Percentiles rank a stretch among this genome's conserved stretches.
These are phyloP conservation scores for Volvox carteri DNA, from an alignment of 163 green algal genomes.

Conservation along the genomic window DNA sequence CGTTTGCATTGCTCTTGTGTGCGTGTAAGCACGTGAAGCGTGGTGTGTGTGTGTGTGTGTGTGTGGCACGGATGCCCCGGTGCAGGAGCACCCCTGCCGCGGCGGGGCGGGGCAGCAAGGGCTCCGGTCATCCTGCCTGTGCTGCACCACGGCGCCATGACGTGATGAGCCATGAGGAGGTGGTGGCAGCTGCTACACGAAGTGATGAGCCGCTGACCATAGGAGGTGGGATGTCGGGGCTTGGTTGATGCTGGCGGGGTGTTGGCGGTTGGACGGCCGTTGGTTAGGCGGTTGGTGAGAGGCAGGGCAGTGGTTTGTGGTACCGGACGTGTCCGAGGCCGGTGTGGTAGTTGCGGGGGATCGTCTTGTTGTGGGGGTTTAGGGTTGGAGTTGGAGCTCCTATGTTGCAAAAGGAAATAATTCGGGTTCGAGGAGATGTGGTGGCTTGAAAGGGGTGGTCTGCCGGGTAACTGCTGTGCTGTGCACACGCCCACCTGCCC, in stretches of 20 bases:
- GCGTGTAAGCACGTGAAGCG: too few relatives aligned
- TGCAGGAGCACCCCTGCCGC: not conserved
- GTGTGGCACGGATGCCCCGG: too few relatives aligned
- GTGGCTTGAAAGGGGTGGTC: not conserved
- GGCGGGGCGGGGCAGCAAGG: too few relatives aligned
- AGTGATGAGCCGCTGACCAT: constrained; percentile 41
- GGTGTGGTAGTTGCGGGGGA: too few relatives aligned
- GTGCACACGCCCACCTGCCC: not conserved
- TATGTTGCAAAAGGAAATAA: not conserved
- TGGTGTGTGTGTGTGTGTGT: too few relatives aligned
- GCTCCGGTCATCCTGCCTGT: not conserved
- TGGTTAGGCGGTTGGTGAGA: not conserved
- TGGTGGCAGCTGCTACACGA: constrained; percentile 18
- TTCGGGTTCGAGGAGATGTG: not conserved
- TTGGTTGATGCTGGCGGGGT: not conserved
- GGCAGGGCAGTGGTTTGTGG: not conserved
- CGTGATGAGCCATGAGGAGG: constrained; percentile 38
- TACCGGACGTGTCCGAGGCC: too few relatives aligned
- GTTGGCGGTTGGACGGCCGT: not conserved
- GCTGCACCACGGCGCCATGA: not conserved
- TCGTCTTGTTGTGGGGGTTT: not conserved
- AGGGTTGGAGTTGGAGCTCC: not conserved
- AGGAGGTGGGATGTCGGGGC: not conserved
- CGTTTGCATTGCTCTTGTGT: too few relatives aligned
- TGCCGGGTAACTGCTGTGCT: not conserved